These are phyloP conservation scores for Lentithecium fluviatile DNA, from an alignment of 495 filamentous ascomycete species.

Conservation along the genomic window DNA sequence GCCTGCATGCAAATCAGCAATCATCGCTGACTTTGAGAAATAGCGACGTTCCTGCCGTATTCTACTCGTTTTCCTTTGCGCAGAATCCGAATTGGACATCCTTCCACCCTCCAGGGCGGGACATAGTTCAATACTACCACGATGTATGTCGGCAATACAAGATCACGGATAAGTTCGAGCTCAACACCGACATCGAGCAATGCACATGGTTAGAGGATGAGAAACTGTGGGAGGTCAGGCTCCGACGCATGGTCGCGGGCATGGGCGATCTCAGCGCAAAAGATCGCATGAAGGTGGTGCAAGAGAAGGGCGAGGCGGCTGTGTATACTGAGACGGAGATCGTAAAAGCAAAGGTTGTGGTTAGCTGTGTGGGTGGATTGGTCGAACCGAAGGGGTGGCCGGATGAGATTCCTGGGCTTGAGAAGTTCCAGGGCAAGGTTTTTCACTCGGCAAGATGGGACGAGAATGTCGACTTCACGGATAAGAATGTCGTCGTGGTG, in stretches of 20 bases:
- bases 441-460: constrained; percentile 42
- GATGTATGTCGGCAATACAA: constrained; percentile 57
- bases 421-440: constrained; percentile 36
- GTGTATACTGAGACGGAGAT: constrained; percentile 37
- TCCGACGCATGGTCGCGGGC: constrained; percentile 36
- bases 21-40: background rate
- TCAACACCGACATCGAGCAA: constrained; percentile 57
- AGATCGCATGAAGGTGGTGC: constrained; percentile 32
- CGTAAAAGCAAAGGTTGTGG: constrained; percentile 44
- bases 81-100: constrained; percentile 59
- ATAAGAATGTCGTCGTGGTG: constrained; percentile 41
- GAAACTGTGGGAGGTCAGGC: constrained; percentile 43
- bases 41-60: constrained; percentile 43
- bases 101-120: constrained; percentile 54
- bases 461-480: constrained; percentile 35
- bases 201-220: constrained; percentile 59
- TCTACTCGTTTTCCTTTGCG: constrained; percentile 65
- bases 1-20: too few relatives aligned
- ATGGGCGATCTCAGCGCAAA: constrained; percentile 38
- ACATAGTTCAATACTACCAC: constrained; percentile 61
- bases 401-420: constrained; percentile 41
- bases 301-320: constrained; percentile 33
- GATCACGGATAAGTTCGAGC: constrained; percentile 60
- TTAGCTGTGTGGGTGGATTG: constrained; percentile 53
- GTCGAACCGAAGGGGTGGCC: constrained; percentile 55